phyloP scores from a whole-genome alignment of 1,284 basidiomycete species.

The Fomitopsis schrenkii region DNA sequence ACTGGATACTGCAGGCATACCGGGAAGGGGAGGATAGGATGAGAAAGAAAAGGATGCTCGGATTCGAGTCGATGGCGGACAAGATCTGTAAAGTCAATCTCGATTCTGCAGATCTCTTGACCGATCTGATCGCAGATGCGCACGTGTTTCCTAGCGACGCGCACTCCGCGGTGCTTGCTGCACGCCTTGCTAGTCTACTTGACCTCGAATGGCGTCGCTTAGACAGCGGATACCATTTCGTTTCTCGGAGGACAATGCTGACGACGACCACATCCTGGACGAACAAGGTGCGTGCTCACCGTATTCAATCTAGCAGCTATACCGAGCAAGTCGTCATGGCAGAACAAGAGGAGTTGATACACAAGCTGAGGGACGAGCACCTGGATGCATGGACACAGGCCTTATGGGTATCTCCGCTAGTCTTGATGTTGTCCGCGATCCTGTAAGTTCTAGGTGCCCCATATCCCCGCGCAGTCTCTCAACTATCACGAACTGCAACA shows the following conservation, averaged over 20 bases:
- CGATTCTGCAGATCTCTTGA: not conserved
- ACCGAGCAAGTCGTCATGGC: not conserved
- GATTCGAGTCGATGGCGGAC: not conserved
- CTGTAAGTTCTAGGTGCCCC: conserved; percentile 16
- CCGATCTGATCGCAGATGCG: not conserved
- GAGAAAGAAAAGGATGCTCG: not conserved
- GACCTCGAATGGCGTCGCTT: conserved; percentile 11
- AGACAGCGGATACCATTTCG: conserved; percentile 24
- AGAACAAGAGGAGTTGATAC: conserved; percentile 29
- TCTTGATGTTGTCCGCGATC: conserved; percentile 19
- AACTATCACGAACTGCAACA: not conserved
- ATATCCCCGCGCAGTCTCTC: not conserved
- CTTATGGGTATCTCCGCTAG: conserved; percentile 13
- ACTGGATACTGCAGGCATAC: not conserved
- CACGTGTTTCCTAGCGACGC: not conserved
- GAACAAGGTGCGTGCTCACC: conserved; percentile 24
- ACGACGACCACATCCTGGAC: conserved; percentile 21
- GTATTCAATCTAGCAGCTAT: not conserved
- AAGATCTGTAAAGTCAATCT: not conserved
- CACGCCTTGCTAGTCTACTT: not conserved
- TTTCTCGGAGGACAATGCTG: conserved; percentile 17
- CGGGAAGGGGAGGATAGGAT: not conserved
- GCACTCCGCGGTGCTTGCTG: not conserved
- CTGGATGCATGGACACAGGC: conserved; percentile 14
- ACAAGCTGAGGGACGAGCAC: conserved; percentile 19